A percentile compares a stretch with the other conserved stretches of the same genome.
phyloP scores from a whole-genome alignment of 345 rosid genomes.

The Populus pruinosa region DNA sequence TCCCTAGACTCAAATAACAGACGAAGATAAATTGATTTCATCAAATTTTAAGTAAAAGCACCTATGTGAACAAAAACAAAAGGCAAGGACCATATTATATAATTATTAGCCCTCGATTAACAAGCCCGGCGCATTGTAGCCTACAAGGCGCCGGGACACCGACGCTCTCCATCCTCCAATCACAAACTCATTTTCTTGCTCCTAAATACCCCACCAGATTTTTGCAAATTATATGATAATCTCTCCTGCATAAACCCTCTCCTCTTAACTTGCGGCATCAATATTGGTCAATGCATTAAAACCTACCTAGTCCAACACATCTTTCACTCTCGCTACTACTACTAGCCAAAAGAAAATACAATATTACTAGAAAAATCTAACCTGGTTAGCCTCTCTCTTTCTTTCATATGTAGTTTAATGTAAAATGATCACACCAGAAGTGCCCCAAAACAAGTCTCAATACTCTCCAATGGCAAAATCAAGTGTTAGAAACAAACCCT shows the following conservation, averaged over 20 bases:
- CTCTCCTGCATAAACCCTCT: not conserved
- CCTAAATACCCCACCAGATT: not conserved
- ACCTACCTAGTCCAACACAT: not conserved
- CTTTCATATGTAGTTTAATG: not conserved
- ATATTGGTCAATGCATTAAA: not conserved
- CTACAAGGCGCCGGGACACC: conserved; percentile 12
- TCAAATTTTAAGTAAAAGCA: not conserved
- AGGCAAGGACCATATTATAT: not conserved
- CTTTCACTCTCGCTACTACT: not conserved
- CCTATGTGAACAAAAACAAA: not conserved
- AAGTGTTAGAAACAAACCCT: conserved; percentile 23
- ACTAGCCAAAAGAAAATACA: not conserved
- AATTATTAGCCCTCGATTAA: not conserved
- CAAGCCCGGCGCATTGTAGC: conserved; percentile 30
- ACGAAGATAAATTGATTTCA: not conserved
- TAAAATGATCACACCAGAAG: conserved; percentile 12
- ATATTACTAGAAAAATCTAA: not conserved
- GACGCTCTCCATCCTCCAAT: not conserved
- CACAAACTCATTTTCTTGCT: not conserved
- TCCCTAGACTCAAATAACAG: too few species aligned
- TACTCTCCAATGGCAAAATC: conserved; percentile 24
- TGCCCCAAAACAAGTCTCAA: not conserved
- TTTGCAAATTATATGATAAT: too few species aligned
- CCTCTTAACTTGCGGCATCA: not conserved
- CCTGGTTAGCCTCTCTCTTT: not conserved